Conservation (phyloP, 768 basidiomycete genomes). For the Sistotremastrum niveocremeum region DNA sequence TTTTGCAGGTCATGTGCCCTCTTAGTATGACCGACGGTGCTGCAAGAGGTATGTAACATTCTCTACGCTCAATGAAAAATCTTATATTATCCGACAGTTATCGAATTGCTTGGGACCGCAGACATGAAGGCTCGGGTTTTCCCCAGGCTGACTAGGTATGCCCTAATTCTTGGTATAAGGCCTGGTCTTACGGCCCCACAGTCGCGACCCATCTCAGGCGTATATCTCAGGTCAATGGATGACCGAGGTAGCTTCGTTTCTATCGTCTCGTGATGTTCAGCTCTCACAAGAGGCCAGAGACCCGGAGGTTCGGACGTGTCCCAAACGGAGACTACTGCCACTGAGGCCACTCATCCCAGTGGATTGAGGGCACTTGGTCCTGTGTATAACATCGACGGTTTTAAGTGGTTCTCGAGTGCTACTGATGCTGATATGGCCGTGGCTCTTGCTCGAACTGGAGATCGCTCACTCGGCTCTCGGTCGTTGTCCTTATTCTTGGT, state of each 20-base stretch:
- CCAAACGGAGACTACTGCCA: constrained; percentile 53
- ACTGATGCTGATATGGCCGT: constrained; percentile 63
- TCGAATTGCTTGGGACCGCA: constrained; percentile 50
- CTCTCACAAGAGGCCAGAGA: constrained; percentile 23
- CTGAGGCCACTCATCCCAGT: constrained; percentile 18
- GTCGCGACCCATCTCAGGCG: constrained; percentile 45
- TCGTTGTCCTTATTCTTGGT: constrained; percentile 65
- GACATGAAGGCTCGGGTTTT: constrained; percentile 46
- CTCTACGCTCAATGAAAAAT: neutral
- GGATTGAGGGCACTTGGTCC: constrained; percentile 28
- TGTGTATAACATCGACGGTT: constrained; percentile 46
- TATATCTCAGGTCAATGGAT: constrained; percentile 78
- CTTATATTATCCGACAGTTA: constrained; percentile 21
- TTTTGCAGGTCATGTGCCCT: constrained; percentile 48
- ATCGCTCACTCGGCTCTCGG: constrained; percentile 39
- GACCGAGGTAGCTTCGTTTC: constrained; percentile 41
- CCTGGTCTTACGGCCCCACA: constrained; percentile 12
- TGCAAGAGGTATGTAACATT: constrained; percentile 33
- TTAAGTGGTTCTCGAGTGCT: constrained; percentile 81
- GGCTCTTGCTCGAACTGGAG: constrained; percentile 61
- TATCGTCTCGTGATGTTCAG: neutral
- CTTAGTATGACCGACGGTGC: constrained; percentile 71
- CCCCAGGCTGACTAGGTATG: constrained; percentile 47
- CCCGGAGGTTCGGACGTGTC: constrained; percentile 69
- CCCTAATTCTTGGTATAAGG: neutral